phyloP scores from a whole-genome alignment of 139 green algal genomes.

The Coccomyxa sp. region DNA sequence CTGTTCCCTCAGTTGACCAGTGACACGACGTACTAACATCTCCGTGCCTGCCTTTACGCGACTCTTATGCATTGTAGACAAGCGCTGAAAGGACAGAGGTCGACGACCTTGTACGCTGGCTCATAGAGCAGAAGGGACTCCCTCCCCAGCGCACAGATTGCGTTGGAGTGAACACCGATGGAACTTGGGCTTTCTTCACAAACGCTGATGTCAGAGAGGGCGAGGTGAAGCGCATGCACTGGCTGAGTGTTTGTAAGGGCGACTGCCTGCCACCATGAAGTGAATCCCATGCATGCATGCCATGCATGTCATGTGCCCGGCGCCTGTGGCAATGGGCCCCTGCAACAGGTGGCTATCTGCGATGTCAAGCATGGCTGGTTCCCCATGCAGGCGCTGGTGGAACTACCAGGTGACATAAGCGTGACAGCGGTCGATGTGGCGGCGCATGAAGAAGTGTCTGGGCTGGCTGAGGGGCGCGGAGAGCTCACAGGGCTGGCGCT shows the following conservation, averaged over 20 bases:
- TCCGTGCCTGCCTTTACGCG: too few relatives aligned
- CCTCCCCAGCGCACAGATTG: not conserved
- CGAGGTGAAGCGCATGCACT: not conserved
- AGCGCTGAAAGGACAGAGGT: not conserved
- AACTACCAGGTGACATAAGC: slow-evolving; percentile 63
- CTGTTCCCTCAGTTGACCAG: too few relatives aligned
- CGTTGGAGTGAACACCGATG: not conserved
- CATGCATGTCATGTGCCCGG: too few relatives aligned
- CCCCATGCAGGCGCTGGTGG: slow-evolving; percentile 10
- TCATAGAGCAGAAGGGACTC: not conserved
- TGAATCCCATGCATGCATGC: too few relatives aligned
- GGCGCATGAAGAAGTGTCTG: slow-evolving; percentile 51
- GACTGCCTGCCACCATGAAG: too few relatives aligned
- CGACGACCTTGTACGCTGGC: not conserved
- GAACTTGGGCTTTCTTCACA: not conserved
- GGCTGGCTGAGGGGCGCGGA: slow-evolving; percentile 46
- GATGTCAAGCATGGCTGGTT: not conserved
- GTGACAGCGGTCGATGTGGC: slow-evolving; percentile 77
- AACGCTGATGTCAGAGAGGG: not conserved
- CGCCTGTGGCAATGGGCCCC: too few relatives aligned
- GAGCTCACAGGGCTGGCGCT: slow-evolving; percentile 84
- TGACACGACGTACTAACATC: too few relatives aligned
- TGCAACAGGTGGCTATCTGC: too few relatives aligned
- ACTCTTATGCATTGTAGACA: too few relatives aligned
- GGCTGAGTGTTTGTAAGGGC: too few relatives aligned